Percentiles rank a stretch among this genome's conserved stretches.
phyloP scores from a whole-genome alignment of 768 basidiomycete genomes.

The Podaxis mareebaensis region DNA sequence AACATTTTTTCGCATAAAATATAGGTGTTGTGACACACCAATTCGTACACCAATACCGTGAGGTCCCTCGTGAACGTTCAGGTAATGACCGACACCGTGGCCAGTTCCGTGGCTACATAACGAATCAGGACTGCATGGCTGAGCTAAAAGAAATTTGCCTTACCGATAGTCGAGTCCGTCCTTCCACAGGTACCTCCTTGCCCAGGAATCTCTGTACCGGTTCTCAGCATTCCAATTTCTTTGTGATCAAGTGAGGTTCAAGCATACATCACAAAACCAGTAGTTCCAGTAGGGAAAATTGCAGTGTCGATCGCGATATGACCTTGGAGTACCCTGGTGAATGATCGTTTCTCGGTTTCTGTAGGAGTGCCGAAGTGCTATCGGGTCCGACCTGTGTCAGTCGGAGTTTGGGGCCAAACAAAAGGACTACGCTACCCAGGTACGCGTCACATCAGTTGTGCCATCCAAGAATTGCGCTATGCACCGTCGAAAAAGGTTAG shows the following conservation, averaged over 20 bases:
- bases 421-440: conserved; percentile 54
- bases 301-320: conserved; percentile 88
- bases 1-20: neutral
- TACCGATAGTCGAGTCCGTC: conserved; percentile 82
- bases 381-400: neutral
- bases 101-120: conserved; percentile 80
- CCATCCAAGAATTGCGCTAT: conserved; percentile 86
- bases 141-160: conserved; percentile 7
- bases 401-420: too few relatives aligned
- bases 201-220: conserved; percentile 69
- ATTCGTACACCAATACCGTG: conserved; percentile 66
- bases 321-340: conserved; percentile 90
- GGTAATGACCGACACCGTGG: conserved; percentile 91
- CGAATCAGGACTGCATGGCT: conserved; percentile 4
- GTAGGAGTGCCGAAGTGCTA: conserved; percentile 90
- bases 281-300: conserved; percentile 80
- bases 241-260: neutral
- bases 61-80: conserved; percentile 91
- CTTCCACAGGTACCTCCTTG: conserved; percentile 77
- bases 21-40: conserved; percentile 25
- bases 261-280: conserved; percentile 50
- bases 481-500: conserved; percentile 1
- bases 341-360: conserved; percentile 80
- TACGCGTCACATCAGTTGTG: conserved; percentile 93
- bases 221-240: neutral